Evolutionary conservation across 176 grass and related monocot genomes (phyloP).

Genomic region (Musa troglodytarum): DNA sequence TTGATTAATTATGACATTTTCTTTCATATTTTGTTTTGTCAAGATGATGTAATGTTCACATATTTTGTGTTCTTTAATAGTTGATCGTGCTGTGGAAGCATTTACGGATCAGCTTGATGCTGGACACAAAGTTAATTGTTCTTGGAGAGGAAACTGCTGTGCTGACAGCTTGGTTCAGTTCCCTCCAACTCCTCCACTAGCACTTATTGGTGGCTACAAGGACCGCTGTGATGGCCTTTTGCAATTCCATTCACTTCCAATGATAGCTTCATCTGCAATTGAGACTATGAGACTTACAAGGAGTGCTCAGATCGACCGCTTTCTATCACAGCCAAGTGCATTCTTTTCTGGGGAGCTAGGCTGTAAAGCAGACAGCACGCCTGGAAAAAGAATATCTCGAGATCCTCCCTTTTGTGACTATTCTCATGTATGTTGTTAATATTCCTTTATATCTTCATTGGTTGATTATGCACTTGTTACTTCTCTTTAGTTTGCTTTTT

Average conservation of each 20-base stretch:
- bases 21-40: slow-evolving; percentile 18
- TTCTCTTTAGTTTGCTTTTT: slow-evolving; percentile 22
- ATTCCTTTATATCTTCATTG: slow-evolving; percentile 15
- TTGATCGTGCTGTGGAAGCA: slow-evolving; percentile 56
- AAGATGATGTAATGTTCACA: slow-evolving; percentile 31
- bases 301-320: slow-evolving; percentile 47
- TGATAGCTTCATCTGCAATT: slow-evolving; percentile 74
- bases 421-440: slow-evolving; percentile 42
- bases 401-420: slow-evolving; percentile 52
- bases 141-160: slow-evolving; percentile 93
- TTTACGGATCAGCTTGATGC: slow-evolving; percentile 72
- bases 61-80: slow-evolving; percentile 52
- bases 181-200: slow-evolving; percentile 48
- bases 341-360: slow-evolving; percentile 63
- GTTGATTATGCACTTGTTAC: slow-evolving; percentile 1
- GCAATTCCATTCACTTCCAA: slow-evolving; percentile 67
- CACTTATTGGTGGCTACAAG: slow-evolving; percentile 86
- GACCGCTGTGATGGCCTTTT: slow-evolving; percentile 87
- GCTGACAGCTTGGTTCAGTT: slow-evolving; percentile 85
- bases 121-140: slow-evolving; percentile 55
- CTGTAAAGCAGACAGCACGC: slow-evolving; percentile 56
- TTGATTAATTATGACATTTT: background rate
- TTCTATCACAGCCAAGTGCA: slow-evolving; percentile 56
- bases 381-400: slow-evolving; percentile 40
- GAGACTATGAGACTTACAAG: slow-evolving; percentile 74